Conservation (phyloP, 495 filamentous ascomycete species). For the Aspergillus wentii region DNA sequence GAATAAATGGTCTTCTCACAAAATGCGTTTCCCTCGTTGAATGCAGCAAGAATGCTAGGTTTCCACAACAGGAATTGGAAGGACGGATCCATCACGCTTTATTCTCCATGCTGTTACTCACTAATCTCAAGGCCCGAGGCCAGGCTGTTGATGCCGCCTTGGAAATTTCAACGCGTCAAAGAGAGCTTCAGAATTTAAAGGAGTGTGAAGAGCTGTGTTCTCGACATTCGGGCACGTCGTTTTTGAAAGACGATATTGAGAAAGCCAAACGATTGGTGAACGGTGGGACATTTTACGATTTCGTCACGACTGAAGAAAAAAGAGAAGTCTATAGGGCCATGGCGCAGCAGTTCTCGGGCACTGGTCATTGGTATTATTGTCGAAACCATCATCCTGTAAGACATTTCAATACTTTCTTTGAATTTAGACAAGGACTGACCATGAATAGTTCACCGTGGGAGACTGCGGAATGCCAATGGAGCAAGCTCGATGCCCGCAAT, state of each 20-base stretch:
- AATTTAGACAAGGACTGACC: too few relatives aligned
- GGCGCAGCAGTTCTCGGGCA: constrained; percentile 40
- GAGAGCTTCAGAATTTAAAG: neutral
- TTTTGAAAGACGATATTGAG: constrained; percentile 7
- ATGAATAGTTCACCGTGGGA: constrained; percentile 52
- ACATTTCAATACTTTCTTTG: too few relatives aligned
- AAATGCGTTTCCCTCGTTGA: constrained; percentile 1
- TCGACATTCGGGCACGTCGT: neutral
- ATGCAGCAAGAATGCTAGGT: neutral
- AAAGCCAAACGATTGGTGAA: constrained; percentile 3
- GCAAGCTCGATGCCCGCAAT: constrained; percentile 57
- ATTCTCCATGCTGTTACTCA: constrained; percentile 16
- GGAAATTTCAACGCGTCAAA: neutral
- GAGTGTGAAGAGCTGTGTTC: constrained; percentile 2
- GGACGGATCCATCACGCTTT: constrained; percentile 4
- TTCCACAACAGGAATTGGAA: constrained; percentile 4
- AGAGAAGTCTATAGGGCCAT: constrained; percentile 45
- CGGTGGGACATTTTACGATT: constrained; percentile 28
- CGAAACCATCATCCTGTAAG: constrained; percentile 54
- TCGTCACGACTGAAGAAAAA: constrained; percentile 37
- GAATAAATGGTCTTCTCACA: neutral
- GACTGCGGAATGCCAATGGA: constrained; percentile 70
- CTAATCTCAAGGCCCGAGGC: constrained; percentile 22
- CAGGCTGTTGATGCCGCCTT: neutral
- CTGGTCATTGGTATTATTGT: constrained; percentile 64